Evolutionary conservation across 2,329 filamentous ascomycete species (phyloP).

Genomic region (Berkeleyomyces basicola): DNA sequence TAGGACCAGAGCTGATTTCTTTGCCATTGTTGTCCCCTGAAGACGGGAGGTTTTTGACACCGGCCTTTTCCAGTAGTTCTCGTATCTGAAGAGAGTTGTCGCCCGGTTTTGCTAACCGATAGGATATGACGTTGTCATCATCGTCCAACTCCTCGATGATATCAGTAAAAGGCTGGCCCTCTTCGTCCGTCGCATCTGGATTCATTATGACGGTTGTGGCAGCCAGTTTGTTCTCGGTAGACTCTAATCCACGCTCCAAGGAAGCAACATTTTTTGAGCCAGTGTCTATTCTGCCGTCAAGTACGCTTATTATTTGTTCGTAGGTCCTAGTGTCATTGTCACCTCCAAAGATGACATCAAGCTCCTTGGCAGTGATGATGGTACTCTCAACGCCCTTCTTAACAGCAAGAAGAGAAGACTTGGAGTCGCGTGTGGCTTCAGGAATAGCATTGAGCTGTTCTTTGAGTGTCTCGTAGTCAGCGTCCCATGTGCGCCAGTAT

Average conservation of each 20-base stretch:
- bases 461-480: constrained; percentile 78
- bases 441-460: constrained; percentile 53
- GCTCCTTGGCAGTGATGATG: constrained; percentile 41
- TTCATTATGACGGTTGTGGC: constrained; percentile 13
- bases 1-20: not conserved
- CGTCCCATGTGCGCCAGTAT: constrained; percentile 82
- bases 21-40: not conserved
- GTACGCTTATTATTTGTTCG: constrained; percentile 39
- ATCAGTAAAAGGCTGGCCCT: constrained; percentile 54
- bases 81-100: constrained; percentile 50
- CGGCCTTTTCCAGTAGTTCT: constrained; percentile 62
- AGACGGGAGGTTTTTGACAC: constrained; percentile 28
- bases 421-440: constrained; percentile 24
- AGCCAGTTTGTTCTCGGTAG: constrained; percentile 44
- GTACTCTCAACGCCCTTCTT: constrained; percentile 44
- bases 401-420: constrained; percentile 38
- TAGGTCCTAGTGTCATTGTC: constrained; percentile 17
- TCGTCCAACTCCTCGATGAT: constrained; percentile 89
- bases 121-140: constrained; percentile 65
- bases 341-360: constrained; percentile 30
- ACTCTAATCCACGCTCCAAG: constrained; percentile 28
- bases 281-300: constrained; percentile 23
- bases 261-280: constrained; percentile 11
- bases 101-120: constrained; percentile 48
- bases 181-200: constrained; percentile 22